Conservation (phyloP, 495 filamentous ascomycete genomes). For the Mytilinidion resinicola region DNA sequence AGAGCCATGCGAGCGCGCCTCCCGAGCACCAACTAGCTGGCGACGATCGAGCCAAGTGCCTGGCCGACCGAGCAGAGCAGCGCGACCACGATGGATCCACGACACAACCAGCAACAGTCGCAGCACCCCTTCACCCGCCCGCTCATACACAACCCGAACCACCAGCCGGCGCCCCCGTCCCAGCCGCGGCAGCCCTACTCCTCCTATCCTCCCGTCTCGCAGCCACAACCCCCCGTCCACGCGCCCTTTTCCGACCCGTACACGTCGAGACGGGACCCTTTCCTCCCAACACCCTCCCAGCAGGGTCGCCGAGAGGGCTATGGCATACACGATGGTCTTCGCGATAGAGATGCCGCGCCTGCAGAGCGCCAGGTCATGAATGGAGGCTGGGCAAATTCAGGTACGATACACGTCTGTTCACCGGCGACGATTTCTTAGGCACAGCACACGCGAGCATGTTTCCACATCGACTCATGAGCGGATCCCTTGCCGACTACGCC, state of each 20-base stretch:
- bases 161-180: conserved; percentile 21
- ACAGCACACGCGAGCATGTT: too few species aligned
- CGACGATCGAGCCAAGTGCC: too few species aligned
- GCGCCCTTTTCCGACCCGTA: conserved; percentile 38
- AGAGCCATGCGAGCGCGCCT: background rate
- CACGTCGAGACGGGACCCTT: conserved; percentile 33
- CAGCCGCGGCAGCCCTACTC: conserved; percentile 16
- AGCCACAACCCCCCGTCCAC: conserved; percentile 35
- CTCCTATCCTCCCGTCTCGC: conserved; percentile 24
- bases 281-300: conserved; percentile 26
- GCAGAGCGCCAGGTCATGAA: conserved; percentile 11
- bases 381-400: conserved; percentile 24
- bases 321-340: conserved; percentile 18
- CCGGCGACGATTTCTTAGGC: background rate
- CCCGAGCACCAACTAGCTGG: too few species aligned
- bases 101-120: conserved; percentile 24
- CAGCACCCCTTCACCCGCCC: conserved; percentile 28
- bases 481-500: too few species aligned
- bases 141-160: conserved; percentile 32
- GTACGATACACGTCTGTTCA: conserved; percentile 12
- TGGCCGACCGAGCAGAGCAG: background rate
- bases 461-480: too few species aligned
- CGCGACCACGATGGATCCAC: conserved; percentile 30
- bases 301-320: conserved; percentile 28
- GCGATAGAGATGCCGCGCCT: conserved; percentile 6